A percentile compares a stretch with the other conserved stretches of the same genome.
These are phyloP conservation scores for Schizosaccharomyces versatilis DNA, from an alignment of 1,139 yeast species.

Conservation along the genomic window DNA sequence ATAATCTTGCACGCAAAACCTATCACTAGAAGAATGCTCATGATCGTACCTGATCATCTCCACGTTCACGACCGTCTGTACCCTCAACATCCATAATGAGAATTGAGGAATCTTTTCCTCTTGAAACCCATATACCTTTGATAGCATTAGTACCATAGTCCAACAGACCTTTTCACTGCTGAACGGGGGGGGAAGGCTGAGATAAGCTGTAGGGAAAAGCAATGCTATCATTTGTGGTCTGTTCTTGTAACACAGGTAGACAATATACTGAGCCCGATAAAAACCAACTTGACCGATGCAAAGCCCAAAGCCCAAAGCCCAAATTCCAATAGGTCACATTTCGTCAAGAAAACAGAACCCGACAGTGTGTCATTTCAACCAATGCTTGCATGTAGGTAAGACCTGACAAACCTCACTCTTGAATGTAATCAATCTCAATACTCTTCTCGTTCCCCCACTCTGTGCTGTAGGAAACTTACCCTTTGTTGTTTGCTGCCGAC, in stretches of 20 bases:
- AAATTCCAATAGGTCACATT: too few relatives aligned
- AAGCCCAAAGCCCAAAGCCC: too few relatives aligned
- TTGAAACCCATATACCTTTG: slow-evolving; percentile 15
- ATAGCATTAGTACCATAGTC: not conserved
- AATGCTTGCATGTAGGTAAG: too few relatives aligned
- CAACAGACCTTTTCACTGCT: not conserved
- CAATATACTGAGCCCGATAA: too few relatives aligned
- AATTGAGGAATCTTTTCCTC: slow-evolving; percentile 19
- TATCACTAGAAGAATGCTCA: not conserved
- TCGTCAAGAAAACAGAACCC: too few relatives aligned
- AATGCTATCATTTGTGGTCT: not conserved
- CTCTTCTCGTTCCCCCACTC: too few relatives aligned
- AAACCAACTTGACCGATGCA: too few relatives aligned
- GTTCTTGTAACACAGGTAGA: too few relatives aligned
- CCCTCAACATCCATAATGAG: slow-evolving; percentile 93
- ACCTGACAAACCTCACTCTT: too few relatives aligned
- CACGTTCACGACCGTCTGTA: slow-evolving; percentile 92
- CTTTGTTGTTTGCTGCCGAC: slow-evolving; percentile 72
- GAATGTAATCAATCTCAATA: too few relatives aligned
- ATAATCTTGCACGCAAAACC: not conserved
- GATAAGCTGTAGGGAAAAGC: too few relatives aligned
- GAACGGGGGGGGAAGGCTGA: not conserved
- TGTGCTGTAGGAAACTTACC: slow-evolving; percentile 45
- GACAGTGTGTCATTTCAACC: too few relatives aligned
- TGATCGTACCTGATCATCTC: slow-evolving; percentile 57